Conservation (phyloP, 371 early-diverging fungal species). For the Dichotomocladium elegans region DNA sequence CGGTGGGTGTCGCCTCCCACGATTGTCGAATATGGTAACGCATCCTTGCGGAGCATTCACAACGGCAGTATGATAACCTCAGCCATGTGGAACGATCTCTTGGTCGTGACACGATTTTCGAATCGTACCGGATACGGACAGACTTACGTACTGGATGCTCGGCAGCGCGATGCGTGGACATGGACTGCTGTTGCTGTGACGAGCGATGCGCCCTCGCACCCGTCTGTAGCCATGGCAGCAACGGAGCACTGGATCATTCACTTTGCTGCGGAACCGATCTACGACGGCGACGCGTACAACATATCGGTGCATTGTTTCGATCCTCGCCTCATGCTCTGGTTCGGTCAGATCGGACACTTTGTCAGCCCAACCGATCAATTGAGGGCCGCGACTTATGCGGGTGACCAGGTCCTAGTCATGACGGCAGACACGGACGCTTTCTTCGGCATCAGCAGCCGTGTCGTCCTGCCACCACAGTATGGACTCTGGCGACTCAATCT, state of each 20-base stretch:
- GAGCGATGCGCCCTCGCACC: neutral
- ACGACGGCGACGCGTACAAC: neutral
- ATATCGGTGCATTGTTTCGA: conserved; percentile 12
- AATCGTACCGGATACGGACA: neutral
- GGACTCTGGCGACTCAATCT: neutral
- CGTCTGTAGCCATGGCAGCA: conserved; percentile 1
- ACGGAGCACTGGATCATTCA: conserved; percentile 9
- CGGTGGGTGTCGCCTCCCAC: too few species aligned
- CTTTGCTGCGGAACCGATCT: neutral
- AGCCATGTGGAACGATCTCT: conserved; percentile 11
- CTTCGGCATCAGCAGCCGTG: neutral
- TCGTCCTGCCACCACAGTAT: neutral
- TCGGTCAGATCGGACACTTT: conserved; percentile 3
- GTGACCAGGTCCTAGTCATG: neutral
- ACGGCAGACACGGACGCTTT: too few species aligned
- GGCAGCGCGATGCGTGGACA: neutral
- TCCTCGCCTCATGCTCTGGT: conserved; percentile 4
- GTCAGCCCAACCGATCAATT: neutral
- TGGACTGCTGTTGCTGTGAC: conserved; percentile 4
- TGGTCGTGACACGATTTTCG: too few species aligned
- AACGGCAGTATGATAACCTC: neutral
- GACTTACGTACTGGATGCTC: conserved; percentile 2
- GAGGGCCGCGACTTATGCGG: neutral
- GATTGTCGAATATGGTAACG: neutral
- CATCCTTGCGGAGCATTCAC: neutral